Evolutionary conservation across 148 eudicot genomes (phyloP), one percentile per base, ranked within the genome.

Genomic region (Spergularia marina): DNA sequence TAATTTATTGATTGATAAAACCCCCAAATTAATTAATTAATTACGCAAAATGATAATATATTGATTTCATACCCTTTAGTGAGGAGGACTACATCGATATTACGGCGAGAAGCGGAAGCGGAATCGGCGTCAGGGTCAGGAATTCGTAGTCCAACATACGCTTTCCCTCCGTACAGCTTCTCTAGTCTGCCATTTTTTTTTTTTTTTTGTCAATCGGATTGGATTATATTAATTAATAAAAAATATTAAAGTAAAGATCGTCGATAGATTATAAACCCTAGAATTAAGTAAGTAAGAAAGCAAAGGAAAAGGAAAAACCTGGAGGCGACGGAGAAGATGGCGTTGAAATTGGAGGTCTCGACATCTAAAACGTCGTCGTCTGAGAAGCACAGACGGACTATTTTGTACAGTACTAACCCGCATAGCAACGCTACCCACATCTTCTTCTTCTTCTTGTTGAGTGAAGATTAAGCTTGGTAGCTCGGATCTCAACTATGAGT

Each of bases 341-440:
- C 87, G 70, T 81, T 80, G 74, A 87, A 88, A 69, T 87, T 81
- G 77, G 90, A 69, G 53, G 87, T 77, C 44, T 84, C 93, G 58
- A 81, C 68, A 16, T 87, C 89, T 65, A 81, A 39, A 41, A 76
- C 73, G 65, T 82, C 84, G 52, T 86, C 91, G 74, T 84, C 84
- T 53, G 66, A 86, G 79, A 67, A 84, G 76, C 89, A 84, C 72
- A 80, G 76, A 17, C 87, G 85, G 70, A 88, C 54, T 10, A 87
- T 10, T 84, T 57, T 77, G 85, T 86, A 91, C n/a, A 91, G 70
- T 1, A 91, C 84, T 3, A 91, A 57, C 36, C 92, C 91, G 64
- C 86, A 85, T 2, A 93, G 34, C 18, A 93, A 49, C 82, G 79
- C 92, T 39, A 82, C 54, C 98, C 96, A 91, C 97, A 93, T 93